Conservation (phyloP, 345 rosid species). For the Sonneratia caseolaris region DNA sequence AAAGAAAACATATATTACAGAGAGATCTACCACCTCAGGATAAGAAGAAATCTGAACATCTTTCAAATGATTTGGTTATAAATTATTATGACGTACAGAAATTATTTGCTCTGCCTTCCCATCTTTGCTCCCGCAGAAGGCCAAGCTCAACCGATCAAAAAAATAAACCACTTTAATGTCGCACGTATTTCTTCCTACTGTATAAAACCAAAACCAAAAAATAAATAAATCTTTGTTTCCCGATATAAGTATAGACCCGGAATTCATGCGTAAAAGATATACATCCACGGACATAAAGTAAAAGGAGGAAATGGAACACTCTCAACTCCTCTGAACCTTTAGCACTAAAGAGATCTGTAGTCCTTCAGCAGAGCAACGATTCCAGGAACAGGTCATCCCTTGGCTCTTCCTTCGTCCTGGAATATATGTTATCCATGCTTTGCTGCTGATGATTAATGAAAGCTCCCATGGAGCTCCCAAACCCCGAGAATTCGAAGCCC, state of each 20-base stretch:
- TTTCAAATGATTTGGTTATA: background rate
- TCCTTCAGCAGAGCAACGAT: conserved; percentile 27
- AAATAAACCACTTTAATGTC: background rate
- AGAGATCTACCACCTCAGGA: background rate
- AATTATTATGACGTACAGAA: background rate
- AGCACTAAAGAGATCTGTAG: background rate
- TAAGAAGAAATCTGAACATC: background rate
- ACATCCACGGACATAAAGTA: background rate
- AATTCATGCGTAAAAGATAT: background rate
- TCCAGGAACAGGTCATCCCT: conserved; percentile 50
- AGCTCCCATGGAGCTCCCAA: conserved; percentile 30
- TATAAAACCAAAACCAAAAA: background rate
- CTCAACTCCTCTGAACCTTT: too few relatives aligned
- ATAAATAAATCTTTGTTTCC: background rate
- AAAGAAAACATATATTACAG: too few relatives aligned
- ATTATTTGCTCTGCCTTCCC: background rate
- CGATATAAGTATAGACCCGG: background rate
- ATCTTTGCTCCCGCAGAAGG: background rate
- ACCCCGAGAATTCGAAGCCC: conserved; percentile 28
- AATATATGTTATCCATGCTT: conserved; percentile 15
- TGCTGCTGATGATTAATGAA: conserved; percentile 23
- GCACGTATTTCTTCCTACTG: background rate
- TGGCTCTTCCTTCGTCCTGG: conserved; percentile 47
- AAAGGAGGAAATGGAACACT: background rate
- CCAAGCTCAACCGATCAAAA: background rate